These are phyloP conservation scores for Exophiala dermatitidis DNA, from an alignment of 2,329 filamentous ascomycete genomes.

Conservation along the genomic window DNA sequence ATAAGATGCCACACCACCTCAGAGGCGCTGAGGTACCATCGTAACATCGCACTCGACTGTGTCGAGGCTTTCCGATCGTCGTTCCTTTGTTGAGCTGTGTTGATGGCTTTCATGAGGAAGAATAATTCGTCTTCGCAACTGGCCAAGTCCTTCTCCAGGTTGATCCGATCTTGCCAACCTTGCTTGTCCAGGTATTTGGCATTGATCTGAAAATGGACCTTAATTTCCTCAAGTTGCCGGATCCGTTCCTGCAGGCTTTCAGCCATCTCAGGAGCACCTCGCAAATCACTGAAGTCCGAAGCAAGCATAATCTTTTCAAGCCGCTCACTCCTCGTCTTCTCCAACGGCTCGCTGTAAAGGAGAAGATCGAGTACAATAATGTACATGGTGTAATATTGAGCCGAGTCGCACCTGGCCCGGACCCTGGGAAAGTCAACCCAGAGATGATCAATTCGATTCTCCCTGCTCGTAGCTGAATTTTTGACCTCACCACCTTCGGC, in stretches of 20 bases:
- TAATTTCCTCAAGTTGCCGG: constrained; percentile 89
- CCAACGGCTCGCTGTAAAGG: constrained; percentile 89
- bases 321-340: constrained; percentile 93
- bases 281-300: constrained; percentile 94
- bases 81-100: constrained; percentile 81
- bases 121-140: constrained; percentile 94
- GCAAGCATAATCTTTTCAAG: constrained; percentile 98
- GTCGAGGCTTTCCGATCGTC: constrained; percentile 58
- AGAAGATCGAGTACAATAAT: constrained; percentile 94
- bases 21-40: constrained; percentile 87
- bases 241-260: constrained; percentile 86
- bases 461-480: constrained; percentile 45
- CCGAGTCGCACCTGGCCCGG: constrained; percentile 90
- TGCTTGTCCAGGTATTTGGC: constrained; percentile 76
- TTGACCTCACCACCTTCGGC: constrained; percentile 36
- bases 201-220: constrained; percentile 90
- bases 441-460: constrained; percentile 86
- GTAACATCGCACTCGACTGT: constrained; percentile 69
- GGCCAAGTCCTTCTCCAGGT: constrained; percentile 82
- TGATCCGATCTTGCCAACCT: constrained; percentile 83
- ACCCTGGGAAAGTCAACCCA: constrained; percentile 96
- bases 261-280: constrained; percentile 89
- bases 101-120: constrained; percentile 99
- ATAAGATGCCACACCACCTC: constrained; percentile 98
- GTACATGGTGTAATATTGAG: constrained; percentile 96